phyloP scores from a whole-genome alignment of 2,329 filamentous ascomycete species.

The Exophiala sp. region DNA sequence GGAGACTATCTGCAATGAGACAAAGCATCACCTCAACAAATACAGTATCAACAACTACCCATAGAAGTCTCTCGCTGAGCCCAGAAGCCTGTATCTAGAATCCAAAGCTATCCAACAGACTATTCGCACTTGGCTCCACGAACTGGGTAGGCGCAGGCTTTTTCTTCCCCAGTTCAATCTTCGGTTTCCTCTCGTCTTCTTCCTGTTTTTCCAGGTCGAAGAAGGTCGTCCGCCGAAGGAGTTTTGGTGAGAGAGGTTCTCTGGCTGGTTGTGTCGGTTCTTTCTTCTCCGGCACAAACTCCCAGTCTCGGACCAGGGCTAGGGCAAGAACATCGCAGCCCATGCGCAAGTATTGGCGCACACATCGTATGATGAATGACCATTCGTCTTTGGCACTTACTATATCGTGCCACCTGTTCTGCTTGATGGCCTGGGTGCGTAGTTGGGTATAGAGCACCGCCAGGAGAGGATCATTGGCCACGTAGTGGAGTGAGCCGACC shows the following conservation, averaged over 20 bases:
- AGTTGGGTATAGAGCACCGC: constrained; percentile 77
- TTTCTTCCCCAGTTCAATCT: constrained; percentile 43
- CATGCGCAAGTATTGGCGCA: constrained; percentile 81
- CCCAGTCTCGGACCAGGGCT: constrained; percentile 64
- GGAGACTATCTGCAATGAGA: too few species aligned
- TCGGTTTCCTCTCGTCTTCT: constrained; percentile 48
- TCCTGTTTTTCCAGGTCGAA: constrained; percentile 66
- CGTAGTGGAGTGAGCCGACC: constrained; percentile 71
- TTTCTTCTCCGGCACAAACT: constrained; percentile 34
- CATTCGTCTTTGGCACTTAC: constrained; percentile 76
- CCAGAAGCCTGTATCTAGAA: constrained; percentile 52
- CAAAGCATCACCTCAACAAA: too few species aligned
- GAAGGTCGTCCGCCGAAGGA: constrained; percentile 54
- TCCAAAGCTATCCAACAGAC: constrained; percentile 87
- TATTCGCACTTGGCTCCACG: constrained; percentile 86
- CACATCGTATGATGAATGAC: constrained; percentile 84
- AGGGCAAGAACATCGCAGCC: constrained; percentile 87
- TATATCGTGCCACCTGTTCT: constrained; percentile 73
- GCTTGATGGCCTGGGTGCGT: constrained; percentile 75
- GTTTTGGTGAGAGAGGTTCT: constrained; percentile 20
- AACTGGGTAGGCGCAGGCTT: constrained; percentile 70
- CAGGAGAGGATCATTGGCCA: constrained; percentile 86
- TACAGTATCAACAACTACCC: too few species aligned
- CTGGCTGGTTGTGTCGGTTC: constrained; percentile 34
- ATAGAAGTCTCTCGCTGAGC: too few species aligned